A percentile compares a stretch with the other conserved stretches of the same genome.
phyloP scores from a whole-genome alignment of 192 early-diverging fungal genomes.

The Allomyces macrogynus region DNA sequence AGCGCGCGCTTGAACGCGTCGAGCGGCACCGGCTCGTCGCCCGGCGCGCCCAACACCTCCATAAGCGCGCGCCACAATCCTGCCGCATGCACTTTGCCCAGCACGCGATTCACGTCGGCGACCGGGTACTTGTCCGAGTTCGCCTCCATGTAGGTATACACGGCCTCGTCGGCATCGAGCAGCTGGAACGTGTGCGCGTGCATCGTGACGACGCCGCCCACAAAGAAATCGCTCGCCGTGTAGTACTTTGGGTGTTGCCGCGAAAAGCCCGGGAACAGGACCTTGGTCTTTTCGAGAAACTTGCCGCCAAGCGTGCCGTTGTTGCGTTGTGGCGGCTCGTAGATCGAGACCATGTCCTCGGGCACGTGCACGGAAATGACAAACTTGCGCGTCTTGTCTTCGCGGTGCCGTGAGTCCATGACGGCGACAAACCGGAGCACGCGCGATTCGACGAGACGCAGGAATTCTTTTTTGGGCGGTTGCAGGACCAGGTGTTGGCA shows the following conservation, averaged over 20 bases:
- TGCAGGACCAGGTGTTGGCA: conserved; percentile 37
- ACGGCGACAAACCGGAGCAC: conserved; percentile 34
- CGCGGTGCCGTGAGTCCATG: conserved; percentile 39
- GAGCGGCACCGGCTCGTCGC: not conserved
- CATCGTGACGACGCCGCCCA: conserved; percentile 27
- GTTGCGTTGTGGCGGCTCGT: conserved; percentile 40
- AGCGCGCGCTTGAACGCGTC: not conserved
- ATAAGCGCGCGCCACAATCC: not conserved
- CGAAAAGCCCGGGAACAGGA: conserved; percentile 27
- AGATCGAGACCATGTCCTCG: conserved; percentile 43
- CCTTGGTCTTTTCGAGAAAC: conserved; percentile 36
- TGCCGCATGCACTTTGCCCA: not conserved
- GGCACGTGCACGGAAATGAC: conserved; percentile 36
- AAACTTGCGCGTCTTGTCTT: conserved; percentile 33
- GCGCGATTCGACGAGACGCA: conserved; percentile 41
- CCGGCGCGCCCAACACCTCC: not conserved
- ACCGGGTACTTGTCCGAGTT: conserved; percentile 5
- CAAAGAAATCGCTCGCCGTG: conserved; percentile 20
- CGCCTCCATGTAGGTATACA: conserved; percentile 30
- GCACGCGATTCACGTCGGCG: not conserved
- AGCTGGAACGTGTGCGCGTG: conserved; percentile 27
- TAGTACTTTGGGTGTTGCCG: conserved; percentile 29
- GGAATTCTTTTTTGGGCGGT: conserved; percentile 43
- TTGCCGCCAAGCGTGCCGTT: conserved; percentile 39
- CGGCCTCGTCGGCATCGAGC: conserved; percentile 43